These are phyloP conservation scores for Ophiocordyceps robertsii DNA, from an alignment of 2,329 filamentous ascomycete species.

Conservation along the genomic window DNA sequence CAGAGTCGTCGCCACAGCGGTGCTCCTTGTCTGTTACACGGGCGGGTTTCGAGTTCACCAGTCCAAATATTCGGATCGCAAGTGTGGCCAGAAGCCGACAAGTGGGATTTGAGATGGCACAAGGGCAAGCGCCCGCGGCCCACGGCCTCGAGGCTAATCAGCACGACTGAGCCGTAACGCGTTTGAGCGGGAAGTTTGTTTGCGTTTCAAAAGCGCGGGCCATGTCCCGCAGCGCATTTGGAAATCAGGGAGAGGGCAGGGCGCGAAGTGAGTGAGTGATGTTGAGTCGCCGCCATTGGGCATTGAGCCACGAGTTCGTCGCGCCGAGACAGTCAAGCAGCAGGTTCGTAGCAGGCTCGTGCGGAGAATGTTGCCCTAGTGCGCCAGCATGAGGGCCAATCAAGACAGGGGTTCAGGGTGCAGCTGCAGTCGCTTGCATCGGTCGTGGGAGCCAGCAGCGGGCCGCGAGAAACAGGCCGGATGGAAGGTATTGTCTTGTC, in stretches of 20 bases:
- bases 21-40: neutral
- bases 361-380: neutral
- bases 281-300: neutral
- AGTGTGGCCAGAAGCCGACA: too few relatives aligned
- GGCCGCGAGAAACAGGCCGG: neutral
- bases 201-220: too few relatives aligned
- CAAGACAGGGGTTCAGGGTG: neutral
- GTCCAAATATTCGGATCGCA: too few relatives aligned
- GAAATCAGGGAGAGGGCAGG: too few relatives aligned
- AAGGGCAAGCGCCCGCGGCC: too few relatives aligned
- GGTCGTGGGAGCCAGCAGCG: neutral
- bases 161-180: too few relatives aligned
- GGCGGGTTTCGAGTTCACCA: neutral
- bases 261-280: too few relatives aligned
- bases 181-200: too few relatives aligned
- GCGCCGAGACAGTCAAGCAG: neutral
- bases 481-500: neutral
- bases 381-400: neutral
- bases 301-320: neutral
- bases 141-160: too few relatives aligned
- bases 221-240: too few relatives aligned
- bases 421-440: conserved; percentile 1
- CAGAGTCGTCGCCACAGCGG: too few relatives aligned
- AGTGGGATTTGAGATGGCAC: too few relatives aligned
- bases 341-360: neutral